A percentile compares a stretch with the other conserved stretches of the same genome.
Evolutionary conservation across 1,139 yeast genomes (phyloP).

Genomic region (Diutina catenulata): DNA sequence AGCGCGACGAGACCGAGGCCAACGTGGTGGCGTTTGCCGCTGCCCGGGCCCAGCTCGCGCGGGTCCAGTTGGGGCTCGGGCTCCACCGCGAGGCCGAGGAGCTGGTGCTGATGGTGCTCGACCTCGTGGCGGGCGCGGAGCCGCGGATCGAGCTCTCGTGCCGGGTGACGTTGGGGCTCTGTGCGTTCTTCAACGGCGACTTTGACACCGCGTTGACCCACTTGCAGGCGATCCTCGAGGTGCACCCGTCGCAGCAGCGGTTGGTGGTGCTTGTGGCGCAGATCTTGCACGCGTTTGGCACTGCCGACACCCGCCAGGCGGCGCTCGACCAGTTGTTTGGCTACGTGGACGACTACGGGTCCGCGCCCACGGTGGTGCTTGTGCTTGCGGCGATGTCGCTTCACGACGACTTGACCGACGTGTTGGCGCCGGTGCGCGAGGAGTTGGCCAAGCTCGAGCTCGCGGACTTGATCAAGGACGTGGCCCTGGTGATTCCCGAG

Average conservation of each 20-base stretch:
- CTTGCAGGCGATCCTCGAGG: conserved; percentile 46
- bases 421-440: conserved; percentile 51
- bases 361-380: conserved; percentile 52
- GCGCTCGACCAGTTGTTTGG: conserved; percentile 64
- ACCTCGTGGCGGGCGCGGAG: conserved; percentile 31
- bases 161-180: conserved; percentile 57
- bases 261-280: conserved; percentile 69
- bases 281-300: conserved; percentile 62
- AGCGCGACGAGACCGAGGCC: conserved; percentile 37
- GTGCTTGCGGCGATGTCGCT: conserved; percentile 76
- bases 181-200: conserved; percentile 49
- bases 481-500: conserved; percentile 44
- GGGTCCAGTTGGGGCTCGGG: conserved; percentile 52
- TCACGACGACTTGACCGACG: conserved; percentile 47
- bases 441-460: conserved; percentile 49
- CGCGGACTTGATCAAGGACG: conserved; percentile 36
- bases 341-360: conserved; percentile 51
- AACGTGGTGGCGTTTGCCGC: conserved; percentile 40
- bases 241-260: conserved; percentile 36
- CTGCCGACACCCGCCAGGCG: conserved; percentile 66
- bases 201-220: conserved; percentile 57
- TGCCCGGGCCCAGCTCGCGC: conserved; percentile 58
- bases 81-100: conserved; percentile 50
- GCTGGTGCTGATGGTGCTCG: conserved; percentile 45
- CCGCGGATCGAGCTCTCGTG: conserved; percentile 36